phyloP scores from a whole-genome alignment of 805 yeast genomes.

The Debaryomyces hansenii region DNA sequence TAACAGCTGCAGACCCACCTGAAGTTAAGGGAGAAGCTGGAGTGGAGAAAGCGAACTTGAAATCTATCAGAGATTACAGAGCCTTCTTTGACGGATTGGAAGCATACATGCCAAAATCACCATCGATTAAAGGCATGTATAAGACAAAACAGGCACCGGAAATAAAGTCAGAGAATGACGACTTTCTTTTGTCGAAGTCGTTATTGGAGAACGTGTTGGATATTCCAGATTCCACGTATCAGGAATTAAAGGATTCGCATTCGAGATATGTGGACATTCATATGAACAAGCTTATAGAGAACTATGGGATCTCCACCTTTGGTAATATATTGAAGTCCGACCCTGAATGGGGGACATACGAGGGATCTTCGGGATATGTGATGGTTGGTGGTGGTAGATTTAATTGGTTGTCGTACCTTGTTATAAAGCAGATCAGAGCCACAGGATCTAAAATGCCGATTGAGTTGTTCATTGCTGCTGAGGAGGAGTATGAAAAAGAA shows the following conservation, averaged over 20 bases:
- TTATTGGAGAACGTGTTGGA: slow-evolving; percentile 46
- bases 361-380: slow-evolving; percentile 40
- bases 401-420: slow-evolving; percentile 51
- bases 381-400: slow-evolving; percentile 55
- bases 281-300: slow-evolving; percentile 26
- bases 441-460: slow-evolving; percentile 49
- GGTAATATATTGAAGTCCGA: slow-evolving; percentile 31
- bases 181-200: slow-evolving; percentile 44
- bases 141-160: slow-evolving; percentile 44
- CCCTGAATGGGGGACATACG: slow-evolving; percentile 40
- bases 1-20: too few species aligned
- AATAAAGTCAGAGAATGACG: slow-evolving; percentile 38
- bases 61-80: slow-evolving; percentile 19
- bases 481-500: slow-evolving; percentile 44
- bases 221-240: slow-evolving; percentile 32
- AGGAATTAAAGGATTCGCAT: slow-evolving; percentile 40
- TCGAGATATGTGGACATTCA: slow-evolving; percentile 29
- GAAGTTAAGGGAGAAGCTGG: too few species aligned
- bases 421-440: slow-evolving; percentile 46
- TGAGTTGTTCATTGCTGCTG: slow-evolving; percentile 48
- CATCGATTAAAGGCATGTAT: slow-evolving; percentile 44
- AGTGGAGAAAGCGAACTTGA: background rate
- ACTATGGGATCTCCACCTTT: slow-evolving; percentile 30
- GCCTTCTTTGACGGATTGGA: slow-evolving; percentile 34
- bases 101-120: slow-evolving; percentile 34